These are phyloP conservation scores for Colletotrichum graminicola DNA, from an alignment of 2,329 filamentous ascomycete species.

Conservation along the genomic window DNA sequence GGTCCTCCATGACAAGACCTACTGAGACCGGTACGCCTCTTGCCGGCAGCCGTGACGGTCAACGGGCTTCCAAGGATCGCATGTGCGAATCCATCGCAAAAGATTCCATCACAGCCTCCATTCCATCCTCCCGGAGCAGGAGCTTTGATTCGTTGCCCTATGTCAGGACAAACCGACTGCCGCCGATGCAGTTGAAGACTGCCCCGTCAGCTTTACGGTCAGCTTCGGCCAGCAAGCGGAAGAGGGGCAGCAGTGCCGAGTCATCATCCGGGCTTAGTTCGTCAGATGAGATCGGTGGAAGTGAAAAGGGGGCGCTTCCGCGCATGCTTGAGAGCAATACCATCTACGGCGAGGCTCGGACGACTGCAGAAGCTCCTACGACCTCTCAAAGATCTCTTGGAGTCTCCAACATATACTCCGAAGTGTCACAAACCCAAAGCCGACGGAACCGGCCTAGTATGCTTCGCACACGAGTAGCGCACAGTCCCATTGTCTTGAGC, in stretches of 20 bases:
- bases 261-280: neutral
- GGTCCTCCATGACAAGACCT: neutral
- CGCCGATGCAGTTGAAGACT: constrained; percentile 18
- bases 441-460: neutral
- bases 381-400: neutral
- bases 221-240: constrained; percentile 17
- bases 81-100: neutral
- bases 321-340: neutral
- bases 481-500: constrained; percentile 9
- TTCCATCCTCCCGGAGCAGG: neutral
- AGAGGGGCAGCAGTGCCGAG: neutral
- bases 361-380: neutral
- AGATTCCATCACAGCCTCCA: neutral
- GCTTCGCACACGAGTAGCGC: constrained; percentile 4
- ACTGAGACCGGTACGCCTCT: neutral
- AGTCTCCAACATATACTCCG: neutral
- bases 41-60: neutral
- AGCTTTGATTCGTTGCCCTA: constrained; percentile 16
- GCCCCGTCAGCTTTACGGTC: constrained; percentile 14
- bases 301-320: neutral
- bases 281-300: neutral
- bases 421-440: neutral
- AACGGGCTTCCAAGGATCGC: neutral
- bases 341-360: neutral
- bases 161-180: constrained; percentile 10